Evolutionary conservation across 177 flowering plant species (phyloP).

Genomic region (Tripterygium wilfordii): DNA sequence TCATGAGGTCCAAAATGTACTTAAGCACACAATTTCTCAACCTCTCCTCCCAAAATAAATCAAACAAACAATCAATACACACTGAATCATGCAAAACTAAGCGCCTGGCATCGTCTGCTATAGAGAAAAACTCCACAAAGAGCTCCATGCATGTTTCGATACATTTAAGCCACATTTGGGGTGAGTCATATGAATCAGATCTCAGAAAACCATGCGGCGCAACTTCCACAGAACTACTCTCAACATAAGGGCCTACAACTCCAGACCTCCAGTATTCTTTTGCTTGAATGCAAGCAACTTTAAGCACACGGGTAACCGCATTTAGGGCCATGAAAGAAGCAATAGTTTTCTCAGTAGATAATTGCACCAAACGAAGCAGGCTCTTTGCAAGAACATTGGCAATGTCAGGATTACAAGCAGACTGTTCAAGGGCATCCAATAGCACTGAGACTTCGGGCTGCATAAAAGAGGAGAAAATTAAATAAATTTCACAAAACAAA

Average conservation of each 20-base stretch:
- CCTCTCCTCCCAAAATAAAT: conserved; percentile 80
- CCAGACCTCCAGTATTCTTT: conserved; percentile 50
- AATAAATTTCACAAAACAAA: conserved; percentile 1
- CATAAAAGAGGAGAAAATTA: conserved; percentile 12
- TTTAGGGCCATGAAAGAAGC: conserved; percentile 68
- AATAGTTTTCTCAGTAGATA: conserved; percentile 73
- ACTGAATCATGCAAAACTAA: conserved; percentile 50
- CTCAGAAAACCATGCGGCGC: conserved; percentile 15
- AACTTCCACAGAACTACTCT: conserved; percentile 11
- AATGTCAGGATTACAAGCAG: conserved; percentile 69
- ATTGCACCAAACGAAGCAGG: conserved; percentile 58
- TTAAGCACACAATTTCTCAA: conserved; percentile 54
- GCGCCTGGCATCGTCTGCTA: conserved; percentile 59
- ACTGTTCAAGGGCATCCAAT: conserved; percentile 83
- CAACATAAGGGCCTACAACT: conserved; percentile 13
- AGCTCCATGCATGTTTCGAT: conserved; percentile 60
- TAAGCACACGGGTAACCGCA: conserved; percentile 72
- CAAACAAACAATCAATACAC: conserved; percentile 78
- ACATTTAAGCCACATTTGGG: conserved; percentile 47
- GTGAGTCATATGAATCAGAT: conserved; percentile 18
- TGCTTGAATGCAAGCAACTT: conserved; percentile 77
- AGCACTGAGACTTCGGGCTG: conserved; percentile 90
- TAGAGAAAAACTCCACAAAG: conserved; percentile 48
- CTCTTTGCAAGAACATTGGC: conserved; percentile 58
- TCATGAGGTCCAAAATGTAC: conserved; percentile 71